Evolutionary conservation across 768 basidiomycete genomes (phyloP).

Genomic region (Boletus vermiculosoides): DNA sequence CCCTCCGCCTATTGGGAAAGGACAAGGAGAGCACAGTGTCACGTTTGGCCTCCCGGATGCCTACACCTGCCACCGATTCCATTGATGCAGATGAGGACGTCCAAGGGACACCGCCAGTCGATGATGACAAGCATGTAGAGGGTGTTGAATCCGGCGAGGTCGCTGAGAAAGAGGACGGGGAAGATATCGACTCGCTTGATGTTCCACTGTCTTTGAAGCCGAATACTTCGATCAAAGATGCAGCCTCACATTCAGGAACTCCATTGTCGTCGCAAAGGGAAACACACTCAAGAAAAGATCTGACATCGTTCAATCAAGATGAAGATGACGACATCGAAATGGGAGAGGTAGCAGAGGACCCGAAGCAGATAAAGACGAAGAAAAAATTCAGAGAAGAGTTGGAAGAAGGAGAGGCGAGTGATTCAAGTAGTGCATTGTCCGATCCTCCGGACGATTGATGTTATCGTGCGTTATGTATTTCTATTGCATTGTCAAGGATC

Average conservation of each 20-base stretch:
- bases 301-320: constrained; percentile 23
- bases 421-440: constrained; percentile 73
- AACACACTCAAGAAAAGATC: constrained; percentile 18
- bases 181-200: constrained; percentile 36
- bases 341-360: constrained; percentile 84
- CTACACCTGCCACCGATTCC: constrained; percentile 50
- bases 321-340: constrained; percentile 79
- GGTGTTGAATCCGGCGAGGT: constrained; percentile 45
- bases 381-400: constrained; percentile 66
- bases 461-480: background rate
- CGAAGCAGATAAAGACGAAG: constrained; percentile 45
- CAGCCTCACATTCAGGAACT: constrained; percentile 35
- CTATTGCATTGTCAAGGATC: constrained; percentile 7
- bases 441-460: constrained; percentile 64
- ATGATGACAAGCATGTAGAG: constrained; percentile 38
- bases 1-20: constrained; percentile 67
- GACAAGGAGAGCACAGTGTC: constrained; percentile 53
- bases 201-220: constrained; percentile 28
- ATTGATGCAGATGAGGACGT: constrained; percentile 26
- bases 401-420: constrained; percentile 86
- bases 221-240: constrained; percentile 34
- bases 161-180: constrained; percentile 37
- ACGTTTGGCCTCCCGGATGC: constrained; percentile 37
- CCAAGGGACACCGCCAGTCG: constrained; percentile 21
- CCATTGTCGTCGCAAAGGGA: constrained; percentile 27